Percentiles rank a stretch among this genome's conserved stretches.
These are phyloP conservation scores for Striga asiatica DNA, from an alignment of 257 asterid genomes.

Conservation along the genomic window DNA sequence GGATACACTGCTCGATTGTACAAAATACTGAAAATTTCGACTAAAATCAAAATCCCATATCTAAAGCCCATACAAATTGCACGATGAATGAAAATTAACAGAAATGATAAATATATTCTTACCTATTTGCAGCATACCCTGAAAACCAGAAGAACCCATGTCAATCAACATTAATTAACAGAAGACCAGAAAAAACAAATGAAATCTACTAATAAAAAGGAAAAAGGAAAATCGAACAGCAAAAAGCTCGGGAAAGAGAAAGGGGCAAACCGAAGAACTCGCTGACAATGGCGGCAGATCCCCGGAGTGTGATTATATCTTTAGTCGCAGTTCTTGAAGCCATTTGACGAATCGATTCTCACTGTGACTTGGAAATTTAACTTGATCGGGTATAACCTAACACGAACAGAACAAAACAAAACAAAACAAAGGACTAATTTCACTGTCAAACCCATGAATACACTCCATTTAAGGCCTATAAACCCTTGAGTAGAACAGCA, in stretches of 20 bases:
- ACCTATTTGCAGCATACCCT: slow-evolving; percentile 98
- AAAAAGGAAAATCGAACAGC: background rate
- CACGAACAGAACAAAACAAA: too few species aligned
- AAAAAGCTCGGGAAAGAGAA: too few species aligned
- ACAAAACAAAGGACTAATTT: too few species aligned
- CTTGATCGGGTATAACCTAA: too few species aligned
- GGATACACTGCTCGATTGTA: slow-evolving; percentile 91
- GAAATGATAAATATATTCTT: background rate
- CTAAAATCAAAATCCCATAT: slow-evolving; percentile 6
- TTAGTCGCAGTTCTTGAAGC: slow-evolving; percentile 70
- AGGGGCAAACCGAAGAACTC: slow-evolving; percentile 67
- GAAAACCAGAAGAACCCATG: slow-evolving; percentile 12
- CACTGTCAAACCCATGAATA: too few species aligned
- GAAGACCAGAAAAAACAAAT: background rate
- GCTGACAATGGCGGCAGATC: slow-evolving; percentile 82
- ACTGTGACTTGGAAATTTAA: background rate
- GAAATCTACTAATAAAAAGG: background rate
- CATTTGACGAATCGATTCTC: slow-evolving; percentile 22
- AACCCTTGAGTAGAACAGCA: too few species aligned
- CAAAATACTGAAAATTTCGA: slow-evolving; percentile 37
- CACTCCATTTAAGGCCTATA: too few species aligned
- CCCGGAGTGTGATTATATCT: slow-evolving; percentile 87
- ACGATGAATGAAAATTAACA: background rate
- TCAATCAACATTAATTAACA: background rate
- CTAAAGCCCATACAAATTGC: background rate